Evolutionary conservation across 2,329 filamentous ascomycete species (phyloP).

Genomic region (Aciculosporium take): DNA sequence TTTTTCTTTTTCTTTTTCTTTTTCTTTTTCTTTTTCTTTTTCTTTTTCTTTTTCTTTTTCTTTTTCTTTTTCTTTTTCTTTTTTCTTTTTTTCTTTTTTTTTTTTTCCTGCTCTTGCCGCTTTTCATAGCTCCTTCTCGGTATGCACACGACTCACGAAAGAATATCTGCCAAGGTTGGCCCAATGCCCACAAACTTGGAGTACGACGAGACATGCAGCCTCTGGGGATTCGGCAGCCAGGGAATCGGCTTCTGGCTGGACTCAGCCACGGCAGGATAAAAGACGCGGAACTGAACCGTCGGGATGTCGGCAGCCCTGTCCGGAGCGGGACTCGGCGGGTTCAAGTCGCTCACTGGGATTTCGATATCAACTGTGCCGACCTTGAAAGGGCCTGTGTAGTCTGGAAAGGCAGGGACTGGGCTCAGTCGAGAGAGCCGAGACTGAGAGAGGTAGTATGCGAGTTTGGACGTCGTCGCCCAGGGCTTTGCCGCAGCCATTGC

Average conservation of each 20-base stretch:
- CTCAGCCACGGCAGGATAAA: slow-evolving; percentile 53
- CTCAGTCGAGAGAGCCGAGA: slow-evolving; percentile 47
- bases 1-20: no score
- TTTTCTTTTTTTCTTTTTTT: not conserved
- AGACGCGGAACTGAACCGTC: slow-evolving; percentile 69
- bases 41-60: no score
- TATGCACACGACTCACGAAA: slow-evolving; percentile 36
- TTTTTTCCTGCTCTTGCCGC: not conserved
- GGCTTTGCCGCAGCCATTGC: slow-evolving; percentile 10
- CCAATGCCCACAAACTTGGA: slow-evolving; percentile 60
- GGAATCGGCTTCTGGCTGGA: slow-evolving; percentile 45
- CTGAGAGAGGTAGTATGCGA: slow-evolving; percentile 35
- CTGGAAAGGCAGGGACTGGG: slow-evolving; percentile 57
- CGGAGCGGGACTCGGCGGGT: slow-evolving; percentile 38
- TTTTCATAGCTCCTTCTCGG: no score
- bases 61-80: no score
- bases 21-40: no score
- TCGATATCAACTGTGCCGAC: slow-evolving; percentile 74
- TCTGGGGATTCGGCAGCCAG: slow-evolving; percentile 68
- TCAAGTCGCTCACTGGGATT: slow-evolving; percentile 50
- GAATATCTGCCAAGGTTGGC: slow-evolving; percentile 38
- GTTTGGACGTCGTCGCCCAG: slow-evolving; percentile 19
- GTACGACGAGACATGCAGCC: slow-evolving; percentile 60
- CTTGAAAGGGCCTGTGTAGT: slow-evolving; percentile 62
- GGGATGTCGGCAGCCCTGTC: slow-evolving; percentile 42